Evolutionary conservation across 441 rosid species (phyloP).

Genomic region (Pelargonium myrrhifolium): DNA sequence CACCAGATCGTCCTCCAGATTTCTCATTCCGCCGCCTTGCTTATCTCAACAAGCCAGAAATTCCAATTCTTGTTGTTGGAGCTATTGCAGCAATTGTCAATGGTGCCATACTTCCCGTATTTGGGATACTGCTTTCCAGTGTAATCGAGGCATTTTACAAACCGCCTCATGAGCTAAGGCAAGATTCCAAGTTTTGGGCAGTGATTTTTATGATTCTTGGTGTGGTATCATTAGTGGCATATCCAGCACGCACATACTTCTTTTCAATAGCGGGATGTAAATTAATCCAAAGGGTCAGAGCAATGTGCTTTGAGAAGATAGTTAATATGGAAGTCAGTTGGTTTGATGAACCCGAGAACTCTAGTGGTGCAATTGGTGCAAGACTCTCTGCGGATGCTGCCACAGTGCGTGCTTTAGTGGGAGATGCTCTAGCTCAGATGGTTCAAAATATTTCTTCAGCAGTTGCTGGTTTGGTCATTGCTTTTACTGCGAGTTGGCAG

Average conservation of each 20-base stretch:
- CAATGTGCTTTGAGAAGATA: conserved; percentile 68
- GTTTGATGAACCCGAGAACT: conserved; percentile 65
- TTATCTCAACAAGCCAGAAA: conserved; percentile 49
- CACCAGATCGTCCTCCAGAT: conserved; percentile 19
- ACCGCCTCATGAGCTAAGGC: conserved; percentile 25
- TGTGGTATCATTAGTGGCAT: conserved; percentile 22
- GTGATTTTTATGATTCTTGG: conserved; percentile 32
- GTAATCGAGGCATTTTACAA: conserved; percentile 48
- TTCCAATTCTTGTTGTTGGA: conserved; percentile 43
- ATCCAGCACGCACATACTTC: conserved; percentile 42
- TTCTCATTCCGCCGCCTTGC: conserved; percentile 50
- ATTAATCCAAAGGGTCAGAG: conserved; percentile 47
- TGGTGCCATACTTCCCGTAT: conserved; percentile 48
- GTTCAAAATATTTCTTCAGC: conserved; percentile 48
- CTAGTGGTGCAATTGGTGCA: conserved; percentile 75
- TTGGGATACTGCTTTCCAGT: conserved; percentile 49
- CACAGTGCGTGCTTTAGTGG: conserved; percentile 43
- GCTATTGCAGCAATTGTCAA: conserved; percentile 42
- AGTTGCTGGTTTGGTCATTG: conserved; percentile 44
- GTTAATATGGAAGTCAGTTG: conserved; percentile 71
- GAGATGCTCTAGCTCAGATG: conserved; percentile 49
- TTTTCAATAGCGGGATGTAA: conserved; percentile 60
- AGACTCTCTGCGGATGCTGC: conserved; percentile 63
- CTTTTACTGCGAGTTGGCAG: conserved; percentile 58
- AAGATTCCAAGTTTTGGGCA: conserved; percentile 47